Conservation (phyloP, 306 rosid genomes). For the Bauhinia variegata region DNA sequence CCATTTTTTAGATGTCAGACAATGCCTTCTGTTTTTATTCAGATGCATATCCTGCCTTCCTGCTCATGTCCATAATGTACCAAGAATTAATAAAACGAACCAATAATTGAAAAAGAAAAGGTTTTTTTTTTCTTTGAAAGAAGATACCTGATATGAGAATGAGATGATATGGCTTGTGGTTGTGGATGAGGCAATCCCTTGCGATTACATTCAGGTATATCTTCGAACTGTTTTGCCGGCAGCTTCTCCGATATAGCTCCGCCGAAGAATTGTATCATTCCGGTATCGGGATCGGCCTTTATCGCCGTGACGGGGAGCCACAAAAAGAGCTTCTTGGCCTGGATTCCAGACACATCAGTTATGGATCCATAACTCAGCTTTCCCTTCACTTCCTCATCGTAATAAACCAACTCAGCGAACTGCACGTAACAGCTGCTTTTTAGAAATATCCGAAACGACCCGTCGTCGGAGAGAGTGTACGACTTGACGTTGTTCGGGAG, state of each 20-base stretch:
- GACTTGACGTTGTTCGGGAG: slow-evolving; percentile 67
- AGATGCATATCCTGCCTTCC: no score
- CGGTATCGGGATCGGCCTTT: slow-evolving; percentile 41
- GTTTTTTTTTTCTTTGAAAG: no score
- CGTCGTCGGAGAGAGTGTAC: slow-evolving; percentile 61
- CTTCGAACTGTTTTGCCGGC: slow-evolving; percentile 52
- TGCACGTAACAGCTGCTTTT: slow-evolving; percentile 58
- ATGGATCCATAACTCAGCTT: slow-evolving; percentile 54
- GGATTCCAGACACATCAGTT: slow-evolving; percentile 66
- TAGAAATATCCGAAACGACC: slow-evolving; percentile 58
- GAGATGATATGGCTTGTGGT: slow-evolving; percentile 31
- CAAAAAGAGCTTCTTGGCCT: slow-evolving; percentile 60
- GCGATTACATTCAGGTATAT: slow-evolving; percentile 47
- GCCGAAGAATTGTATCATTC: slow-evolving; percentile 51
- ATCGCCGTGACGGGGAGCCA: slow-evolving; percentile 73
- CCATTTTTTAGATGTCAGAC: no score
- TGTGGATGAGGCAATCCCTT: neutral
- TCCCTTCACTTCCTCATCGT: slow-evolving; percentile 53
- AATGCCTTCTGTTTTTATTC: no score
- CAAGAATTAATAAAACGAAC: no score
- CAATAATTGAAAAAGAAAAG: no score
- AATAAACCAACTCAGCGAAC: slow-evolving; percentile 55
- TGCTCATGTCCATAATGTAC: no score
- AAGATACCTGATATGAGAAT: no score
- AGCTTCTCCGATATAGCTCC: slow-evolving; percentile 66